Evolutionary conservation across 257 asterid genomes (phyloP), one percentile per base, ranked within the genome.

Genomic region (Knoxia roxburghii): DNA sequence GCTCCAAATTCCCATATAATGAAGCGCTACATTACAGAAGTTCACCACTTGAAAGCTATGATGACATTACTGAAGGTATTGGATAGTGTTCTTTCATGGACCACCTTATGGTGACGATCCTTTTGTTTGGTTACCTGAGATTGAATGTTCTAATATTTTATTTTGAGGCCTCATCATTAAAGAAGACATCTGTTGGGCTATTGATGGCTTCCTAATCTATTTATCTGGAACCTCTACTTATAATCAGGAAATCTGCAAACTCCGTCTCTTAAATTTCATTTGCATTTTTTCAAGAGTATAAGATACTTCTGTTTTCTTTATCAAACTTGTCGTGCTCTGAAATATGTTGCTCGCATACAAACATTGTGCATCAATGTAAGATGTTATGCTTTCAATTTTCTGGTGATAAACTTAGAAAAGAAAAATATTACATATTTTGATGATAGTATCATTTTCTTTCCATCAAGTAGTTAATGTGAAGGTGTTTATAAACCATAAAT

Each of bases 31-130:
- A 88, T 93, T 67, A 84, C 85, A 30, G 97, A 93, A 82, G 86
- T 90, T 75, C 80, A 73, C 80, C 87, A 93, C 82, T 78, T 93
- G 84, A 90, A 90, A 83, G 82, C 90, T 78, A 88, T 90, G 94
- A 93, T 93, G 99, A 93, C 91, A 52, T 76, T 93, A 78, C 77
- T 90, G 52, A 86, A 84, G 97, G 99, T 88, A 87, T 70, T 70
- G 21, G 13, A 58, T 73, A 59, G 60, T 72, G 52, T 73, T 54
- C 73, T 57, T 67, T 39, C 66, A 57, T 60, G 58, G 58, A 73
- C 77, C 65, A 55, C 54, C 56, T 61, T 32, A 17, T 26, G 49
- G 52, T 66, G 24, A 59, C 61, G 69, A 50, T 64, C 64, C 55
- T 17, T 3, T 37, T 37, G 9, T 64, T 8, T 46, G 32, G 11